These are phyloP conservation scores for Yamadazyma scolyti DNA, from an alignment of 805 yeast species.

Conservation along the genomic window DNA sequence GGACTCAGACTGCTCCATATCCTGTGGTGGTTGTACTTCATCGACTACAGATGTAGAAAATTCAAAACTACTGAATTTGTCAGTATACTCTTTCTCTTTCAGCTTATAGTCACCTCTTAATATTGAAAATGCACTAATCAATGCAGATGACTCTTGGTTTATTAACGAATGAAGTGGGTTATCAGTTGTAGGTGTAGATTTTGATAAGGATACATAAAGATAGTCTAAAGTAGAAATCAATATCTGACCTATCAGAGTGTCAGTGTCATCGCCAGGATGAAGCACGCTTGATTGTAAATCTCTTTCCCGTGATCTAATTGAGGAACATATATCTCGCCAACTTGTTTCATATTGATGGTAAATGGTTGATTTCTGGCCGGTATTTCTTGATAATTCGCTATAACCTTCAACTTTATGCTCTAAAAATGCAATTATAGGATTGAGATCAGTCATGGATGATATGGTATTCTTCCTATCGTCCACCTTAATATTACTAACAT, in stretches of 20 bases:
- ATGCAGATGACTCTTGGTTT: constrained; percentile 20
- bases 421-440: constrained; percentile 29
- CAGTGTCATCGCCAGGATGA: constrained; percentile 4
- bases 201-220: constrained; percentile 2
- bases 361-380: constrained; percentile 23
- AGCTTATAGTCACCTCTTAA: constrained; percentile 6
- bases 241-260: constrained; percentile 3
- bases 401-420: constrained; percentile 25
- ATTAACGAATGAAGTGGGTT: constrained; percentile 8
- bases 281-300: constrained; percentile 14
- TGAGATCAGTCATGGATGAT: constrained; percentile 26
- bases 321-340: constrained; percentile 25
- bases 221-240: constrained; percentile 7
- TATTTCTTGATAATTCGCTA: constrained; percentile 17
- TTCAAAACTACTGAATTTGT: too few species aligned
- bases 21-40: neutral
- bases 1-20: constrained; percentile 6
- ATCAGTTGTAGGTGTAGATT: constrained; percentile 1
- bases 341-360: constrained; percentile 22
- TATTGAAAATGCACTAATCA: constrained; percentile 11
- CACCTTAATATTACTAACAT: constrained; percentile 8
- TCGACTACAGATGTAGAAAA: neutral
- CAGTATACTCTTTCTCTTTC: too few species aligned
- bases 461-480: constrained; percentile 36
- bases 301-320: constrained; percentile 23